Conservation (phyloP, 768 basidiomycete species). For the Leccinum sublutescens region DNA sequence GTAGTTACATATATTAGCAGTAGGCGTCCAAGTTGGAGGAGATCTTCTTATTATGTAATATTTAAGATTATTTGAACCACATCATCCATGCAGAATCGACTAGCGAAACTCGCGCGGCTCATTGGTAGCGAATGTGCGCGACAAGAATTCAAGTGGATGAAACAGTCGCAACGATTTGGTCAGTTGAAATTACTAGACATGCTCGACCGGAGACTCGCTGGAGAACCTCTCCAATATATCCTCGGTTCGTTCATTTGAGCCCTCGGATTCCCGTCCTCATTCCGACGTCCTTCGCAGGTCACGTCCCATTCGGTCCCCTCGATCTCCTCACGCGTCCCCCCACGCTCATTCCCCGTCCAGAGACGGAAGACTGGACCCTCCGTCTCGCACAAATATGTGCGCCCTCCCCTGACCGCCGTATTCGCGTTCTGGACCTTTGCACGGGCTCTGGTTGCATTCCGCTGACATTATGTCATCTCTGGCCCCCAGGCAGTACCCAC, state of each 20-base stretch:
- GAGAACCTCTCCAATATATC: conserved; percentile 90
- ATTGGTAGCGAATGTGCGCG: conserved; percentile 37
- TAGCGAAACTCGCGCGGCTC: conserved; percentile 30
- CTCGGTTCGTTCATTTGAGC: conserved; percentile 51
- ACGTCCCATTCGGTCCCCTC: conserved; percentile 85
- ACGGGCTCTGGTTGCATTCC: conserved; percentile 94
- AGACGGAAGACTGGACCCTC: conserved; percentile 84
- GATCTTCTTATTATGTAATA: conserved; percentile 25
- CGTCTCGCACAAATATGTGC: conserved; percentile 51
- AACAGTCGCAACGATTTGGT: conserved; percentile 17
- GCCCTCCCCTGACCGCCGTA: conserved; percentile 28
- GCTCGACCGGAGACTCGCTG: conserved; percentile 56
- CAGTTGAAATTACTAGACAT: conserved; percentile 32
- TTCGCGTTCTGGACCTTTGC: conserved; percentile 79
- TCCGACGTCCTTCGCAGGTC: conserved; percentile 39
- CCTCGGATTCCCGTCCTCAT: neutral
- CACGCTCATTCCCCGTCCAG: conserved; percentile 90
- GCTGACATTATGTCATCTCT: conserved; percentile 70
- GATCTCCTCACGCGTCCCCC: conserved; percentile 71
- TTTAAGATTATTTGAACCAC: neutral
- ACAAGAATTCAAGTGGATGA: conserved; percentile 53
- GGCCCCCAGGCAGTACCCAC: conserved; percentile 51
- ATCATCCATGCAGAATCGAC: conserved; percentile 14
- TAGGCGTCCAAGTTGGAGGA: conserved; percentile 7
- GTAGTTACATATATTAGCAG: conserved; percentile 12